Evolutionary conservation across 306 rosid genomes (phyloP).

Genomic region (Casuarina equisetifolia): DNA sequence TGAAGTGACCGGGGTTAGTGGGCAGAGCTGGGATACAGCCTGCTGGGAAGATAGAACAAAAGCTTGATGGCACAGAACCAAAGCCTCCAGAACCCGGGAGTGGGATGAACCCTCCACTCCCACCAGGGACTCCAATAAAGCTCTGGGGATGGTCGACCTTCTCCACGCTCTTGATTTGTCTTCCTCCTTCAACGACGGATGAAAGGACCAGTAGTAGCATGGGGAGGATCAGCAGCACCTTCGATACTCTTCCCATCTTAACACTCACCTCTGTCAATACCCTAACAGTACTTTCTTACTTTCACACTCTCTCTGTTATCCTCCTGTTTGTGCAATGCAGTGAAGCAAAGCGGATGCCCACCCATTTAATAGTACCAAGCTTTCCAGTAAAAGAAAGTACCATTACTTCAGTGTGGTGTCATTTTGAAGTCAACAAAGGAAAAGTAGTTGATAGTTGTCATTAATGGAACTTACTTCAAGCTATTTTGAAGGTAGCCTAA

Average conservation of each 20-base stretch:
- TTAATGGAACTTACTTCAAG: too few relatives aligned
- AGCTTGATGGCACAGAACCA: background rate
- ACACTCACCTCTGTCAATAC: background rate
- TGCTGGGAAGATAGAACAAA: constrained; percentile 1
- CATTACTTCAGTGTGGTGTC: background rate
- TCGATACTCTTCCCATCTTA: constrained; percentile 29
- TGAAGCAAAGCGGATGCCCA: constrained; percentile 3
- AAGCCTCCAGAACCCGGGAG: background rate
- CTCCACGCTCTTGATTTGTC: constrained; percentile 2
- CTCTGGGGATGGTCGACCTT: background rate
- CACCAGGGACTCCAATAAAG: background rate
- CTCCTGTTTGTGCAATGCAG: background rate
- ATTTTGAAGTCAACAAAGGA: background rate
- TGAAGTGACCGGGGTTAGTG: background rate
- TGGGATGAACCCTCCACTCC: background rate
- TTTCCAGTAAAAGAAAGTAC: background rate
- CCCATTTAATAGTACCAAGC: constrained; percentile 28
- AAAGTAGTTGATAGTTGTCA: background rate
- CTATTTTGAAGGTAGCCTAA: background rate
- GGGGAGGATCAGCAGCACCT: constrained; percentile 32
- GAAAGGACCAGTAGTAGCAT: constrained; percentile 21
- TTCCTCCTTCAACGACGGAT: constrained; percentile 29
- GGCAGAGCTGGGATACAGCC: constrained; percentile 2
- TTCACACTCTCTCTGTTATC: background rate
- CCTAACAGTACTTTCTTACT: constrained; percentile 1